A percentile compares a stretch with the other conserved stretches of the same genome.
Evolutionary conservation across 2,329 filamentous ascomycete genomes (phyloP).

Genomic region (Trichoderma harzianum): DNA sequence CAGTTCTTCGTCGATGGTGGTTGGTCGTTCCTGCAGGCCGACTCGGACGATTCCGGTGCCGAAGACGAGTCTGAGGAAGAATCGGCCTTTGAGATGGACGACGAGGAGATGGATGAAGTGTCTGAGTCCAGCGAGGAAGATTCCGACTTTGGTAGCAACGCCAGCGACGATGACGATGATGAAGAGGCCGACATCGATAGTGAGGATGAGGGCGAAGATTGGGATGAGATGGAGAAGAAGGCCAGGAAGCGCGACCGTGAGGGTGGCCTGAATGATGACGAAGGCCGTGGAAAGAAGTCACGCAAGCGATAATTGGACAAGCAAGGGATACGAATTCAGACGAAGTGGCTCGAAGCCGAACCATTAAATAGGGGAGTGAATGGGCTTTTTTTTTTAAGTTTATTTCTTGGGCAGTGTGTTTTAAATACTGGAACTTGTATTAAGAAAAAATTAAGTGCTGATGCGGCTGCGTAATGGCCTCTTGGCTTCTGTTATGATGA

Average conservation of each 20-base stretch:
- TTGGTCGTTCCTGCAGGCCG: conserved; percentile 86
- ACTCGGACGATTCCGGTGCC: conserved; percentile 79
- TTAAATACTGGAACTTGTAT: conserved; percentile 9
- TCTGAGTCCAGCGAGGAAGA: conserved; percentile 77
- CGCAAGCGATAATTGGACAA: conserved; percentile 32
- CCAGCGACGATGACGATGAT: conserved; percentile 76
- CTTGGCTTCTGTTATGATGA: background rate
- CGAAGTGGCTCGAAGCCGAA: background rate
- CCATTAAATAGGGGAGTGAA: background rate
- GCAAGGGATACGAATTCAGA: background rate
- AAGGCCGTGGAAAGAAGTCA: conserved; percentile 64
- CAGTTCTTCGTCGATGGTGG: conserved; percentile 93
- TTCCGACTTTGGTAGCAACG: conserved; percentile 90
- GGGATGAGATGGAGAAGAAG: conserved; percentile 93
- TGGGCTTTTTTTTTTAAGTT: background rate
- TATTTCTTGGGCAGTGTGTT: background rate
- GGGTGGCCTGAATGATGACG: conserved; percentile 38
- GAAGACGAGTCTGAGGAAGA: conserved; percentile 83
- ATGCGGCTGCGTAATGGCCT: background rate
- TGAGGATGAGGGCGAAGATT: conserved; percentile 81
- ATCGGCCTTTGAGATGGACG: conserved; percentile 85
- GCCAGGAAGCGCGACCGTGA: conserved; percentile 82
- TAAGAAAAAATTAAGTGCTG: background rate
- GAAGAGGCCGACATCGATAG: conserved; percentile 65
- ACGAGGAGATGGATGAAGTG: conserved; percentile 79